These are phyloP conservation scores for Stachybotrys elegans DNA, from an alignment of 2,329 filamentous ascomycete genomes.

Conservation along the genomic window DNA sequence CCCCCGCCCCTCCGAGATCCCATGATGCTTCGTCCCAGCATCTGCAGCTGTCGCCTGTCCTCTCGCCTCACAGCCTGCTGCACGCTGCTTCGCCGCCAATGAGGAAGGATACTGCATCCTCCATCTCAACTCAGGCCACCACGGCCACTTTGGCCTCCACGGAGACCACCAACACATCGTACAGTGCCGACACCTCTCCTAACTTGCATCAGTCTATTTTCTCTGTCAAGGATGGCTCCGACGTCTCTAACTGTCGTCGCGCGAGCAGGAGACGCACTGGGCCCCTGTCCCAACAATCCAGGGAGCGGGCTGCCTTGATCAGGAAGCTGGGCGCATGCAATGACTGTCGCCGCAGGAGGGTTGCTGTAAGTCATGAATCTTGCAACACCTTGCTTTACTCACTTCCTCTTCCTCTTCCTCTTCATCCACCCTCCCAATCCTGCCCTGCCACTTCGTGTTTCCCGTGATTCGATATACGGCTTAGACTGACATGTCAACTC, in stretches of 20 bases:
- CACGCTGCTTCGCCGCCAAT: slow-evolving; percentile 25
- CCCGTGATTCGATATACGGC: neutral
- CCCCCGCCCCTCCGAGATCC: slow-evolving; percentile 3
- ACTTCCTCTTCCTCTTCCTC: neutral
- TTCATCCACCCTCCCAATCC: slow-evolving; percentile 3
- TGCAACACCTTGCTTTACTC: neutral
- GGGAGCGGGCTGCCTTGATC: slow-evolving; percentile 55
- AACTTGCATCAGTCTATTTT: slow-evolving; percentile 47
- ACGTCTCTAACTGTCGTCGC: slow-evolving; percentile 47
- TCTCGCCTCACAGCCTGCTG: slow-evolving; percentile 19
- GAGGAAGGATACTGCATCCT: slow-evolving; percentile 48
- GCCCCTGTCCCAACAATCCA: slow-evolving; percentile 52
- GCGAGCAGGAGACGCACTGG: slow-evolving; percentile 55
- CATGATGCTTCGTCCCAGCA: neutral
- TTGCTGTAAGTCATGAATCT: slow-evolving; percentile 59
- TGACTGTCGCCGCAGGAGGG: slow-evolving; percentile 51
- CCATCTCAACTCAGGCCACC: slow-evolving; percentile 47
- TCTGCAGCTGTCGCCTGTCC: neutral
- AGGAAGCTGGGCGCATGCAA: slow-evolving; percentile 53
- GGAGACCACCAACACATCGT: slow-evolving; percentile 46
- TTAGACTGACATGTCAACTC: slow-evolving; percentile 13
- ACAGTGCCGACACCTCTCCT: slow-evolving; percentile 49
- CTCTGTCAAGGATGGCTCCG: slow-evolving; percentile 50
- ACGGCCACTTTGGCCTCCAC: slow-evolving; percentile 35
- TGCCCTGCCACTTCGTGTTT: slow-evolving; percentile 4